phyloP scores from a whole-genome alignment of 2,329 filamentous ascomycete genomes.

The Cordyceps cateniannulata region DNA sequence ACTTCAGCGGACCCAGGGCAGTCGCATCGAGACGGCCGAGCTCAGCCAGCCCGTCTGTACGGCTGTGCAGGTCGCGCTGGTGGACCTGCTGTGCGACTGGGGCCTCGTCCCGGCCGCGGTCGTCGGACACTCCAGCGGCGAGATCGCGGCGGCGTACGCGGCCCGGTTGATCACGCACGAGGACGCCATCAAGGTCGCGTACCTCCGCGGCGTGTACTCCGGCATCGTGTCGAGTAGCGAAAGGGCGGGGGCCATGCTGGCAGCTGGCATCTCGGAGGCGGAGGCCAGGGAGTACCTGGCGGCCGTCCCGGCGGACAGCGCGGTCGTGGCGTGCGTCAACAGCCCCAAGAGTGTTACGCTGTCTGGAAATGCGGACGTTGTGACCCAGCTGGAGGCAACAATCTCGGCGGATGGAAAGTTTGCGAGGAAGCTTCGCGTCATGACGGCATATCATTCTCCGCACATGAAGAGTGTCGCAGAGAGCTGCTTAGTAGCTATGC shows the following conservation, averaged over 20 bases:
- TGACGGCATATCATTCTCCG: slow-evolving; percentile 23
- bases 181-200: slow-evolving; percentile 8
- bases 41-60: slow-evolving; percentile 31
- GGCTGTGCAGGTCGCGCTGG: slow-evolving; percentile 31
- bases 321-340: slow-evolving; percentile 27
- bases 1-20: background rate
- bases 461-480: slow-evolving; percentile 20
- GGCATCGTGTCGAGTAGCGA: background rate
- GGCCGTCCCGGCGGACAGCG: background rate
- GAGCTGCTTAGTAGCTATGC: background rate
- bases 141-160: slow-evolving; percentile 31
- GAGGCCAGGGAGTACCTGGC: background rate
- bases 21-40: background rate
- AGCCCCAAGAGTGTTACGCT: slow-evolving; percentile 26
- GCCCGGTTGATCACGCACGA: slow-evolving; percentile 13
- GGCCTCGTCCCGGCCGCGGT: slow-evolving; percentile 20
- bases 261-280: background rate
- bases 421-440: slow-evolving; percentile 11
- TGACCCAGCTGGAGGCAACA: slow-evolving; percentile 17
- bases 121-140: slow-evolving; percentile 30
- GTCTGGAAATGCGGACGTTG: slow-evolving; percentile 22
- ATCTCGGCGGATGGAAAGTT: slow-evolving; percentile 13
- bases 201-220: background rate
- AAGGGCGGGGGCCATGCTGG: background rate
- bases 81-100: slow-evolving; percentile 25